phyloP scores from a whole-genome alignment of 139 green algal genomes.

The Edaphochlamys debaryana region DNA sequence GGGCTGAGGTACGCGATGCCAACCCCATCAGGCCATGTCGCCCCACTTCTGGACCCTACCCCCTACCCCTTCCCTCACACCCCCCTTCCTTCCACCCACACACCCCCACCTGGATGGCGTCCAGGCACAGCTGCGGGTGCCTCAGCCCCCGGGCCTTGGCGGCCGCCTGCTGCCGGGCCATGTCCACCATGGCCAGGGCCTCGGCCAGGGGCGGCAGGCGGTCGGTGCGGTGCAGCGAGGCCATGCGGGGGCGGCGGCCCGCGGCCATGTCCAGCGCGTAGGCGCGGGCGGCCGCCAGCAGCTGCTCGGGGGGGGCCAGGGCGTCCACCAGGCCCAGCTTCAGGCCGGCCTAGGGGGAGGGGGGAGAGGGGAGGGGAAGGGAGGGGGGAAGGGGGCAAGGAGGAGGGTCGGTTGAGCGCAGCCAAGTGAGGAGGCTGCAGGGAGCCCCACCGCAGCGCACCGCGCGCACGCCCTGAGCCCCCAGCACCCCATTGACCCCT shows the following conservation, averaged over 20 bases:
- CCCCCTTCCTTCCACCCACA: neutral
- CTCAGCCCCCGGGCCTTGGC: constrained; percentile 75
- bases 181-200: constrained; percentile 84
- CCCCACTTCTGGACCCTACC: no score
- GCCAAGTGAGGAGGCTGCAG: no score
- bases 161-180: constrained; percentile 73
- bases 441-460: no score
- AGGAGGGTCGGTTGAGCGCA: no score
- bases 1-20: neutral
- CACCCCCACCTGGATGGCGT: constrained; percentile 65
- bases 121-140: constrained; percentile 95
- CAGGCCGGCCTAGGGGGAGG: constrained; percentile 52
- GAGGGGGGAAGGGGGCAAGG: no score
- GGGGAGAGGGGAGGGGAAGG: neutral
- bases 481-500: no score
- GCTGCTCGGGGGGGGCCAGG: constrained; percentile 57
- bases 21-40: no score
- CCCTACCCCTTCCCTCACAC: neutral
- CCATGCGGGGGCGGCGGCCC: constrained; percentile 55
- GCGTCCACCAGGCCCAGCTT: constrained; percentile 95
- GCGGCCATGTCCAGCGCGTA: constrained; percentile 89
- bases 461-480: no score
- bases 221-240: constrained; percentile 72
- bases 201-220: constrained; percentile 81
- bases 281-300: constrained; percentile 70